Base-by-base conservation (phyloP, 1,139 yeast genomes). In the Blastobotrys arbuscula region DNA sequence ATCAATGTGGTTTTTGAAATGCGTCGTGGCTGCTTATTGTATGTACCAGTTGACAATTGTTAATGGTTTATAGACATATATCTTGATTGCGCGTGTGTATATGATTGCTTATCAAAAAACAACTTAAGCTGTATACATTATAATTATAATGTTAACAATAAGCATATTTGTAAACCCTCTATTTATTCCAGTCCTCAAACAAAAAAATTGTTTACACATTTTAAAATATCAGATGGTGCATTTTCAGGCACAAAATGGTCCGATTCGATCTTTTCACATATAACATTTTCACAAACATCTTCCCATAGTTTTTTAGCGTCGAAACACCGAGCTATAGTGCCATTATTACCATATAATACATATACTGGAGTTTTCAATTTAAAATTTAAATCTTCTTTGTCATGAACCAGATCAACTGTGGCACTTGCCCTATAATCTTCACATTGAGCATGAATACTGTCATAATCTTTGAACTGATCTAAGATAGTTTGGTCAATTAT, bases 161-260 rank as follows among this genome's bases (percentile, higher is more conserved):
- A n/a, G n/a, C n/a, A n/a, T n/a, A n/a, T n/a, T n/a, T n/a, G n/a
- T n/a, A n/a, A n/a, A n/a, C n/a, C n/a, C n/a, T n/a, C n/a, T n/a
- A n/a, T n/a, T n/a, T n/a, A n/a, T n/a, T n/a, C n/a, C n/a, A n/a
- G n/a, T n/a, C n/a, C n/a, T n/a, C n/a, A n/a, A n/a, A n/a, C n/a
- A n/a, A n/a, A n/a, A 28, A 28, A 28, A 3, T 9, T n/a, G 3
- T 28, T n/a, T 12, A 28, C 12, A 28, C 13, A n/a, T 9, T 28
- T 4, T 9, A 28, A 28, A 28, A 28, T n/a, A 5, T 5, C 12
- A 9, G 10, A 12, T 28, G 57, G 56, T 7, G 33, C 44, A 33
- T 54, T 55, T 15, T 54, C 57, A 1, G 56, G 57, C 15, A 54
- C 50, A 39, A 51, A 54, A 47, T 54, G 57, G 12, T 55, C 56